Conservation (phyloP, 2,329 filamentous ascomycete genomes). For the Chaetomium globosum region DNA sequence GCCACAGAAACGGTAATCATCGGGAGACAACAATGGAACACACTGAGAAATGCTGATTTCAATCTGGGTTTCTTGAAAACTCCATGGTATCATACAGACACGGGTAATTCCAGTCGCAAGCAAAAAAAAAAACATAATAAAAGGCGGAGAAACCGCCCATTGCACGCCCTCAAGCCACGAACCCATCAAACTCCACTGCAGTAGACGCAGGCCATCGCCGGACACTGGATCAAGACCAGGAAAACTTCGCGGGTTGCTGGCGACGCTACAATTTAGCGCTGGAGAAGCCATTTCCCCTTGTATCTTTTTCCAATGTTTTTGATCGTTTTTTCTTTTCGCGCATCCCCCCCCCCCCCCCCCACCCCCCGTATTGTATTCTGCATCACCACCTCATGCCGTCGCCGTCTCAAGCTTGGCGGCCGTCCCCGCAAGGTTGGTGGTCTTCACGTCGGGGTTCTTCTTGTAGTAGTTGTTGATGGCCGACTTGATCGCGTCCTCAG, state of each 20-base stretch:
- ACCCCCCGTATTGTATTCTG: not conserved
- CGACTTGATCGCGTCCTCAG: constrained; percentile 89
- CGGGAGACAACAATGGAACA: not conserved
- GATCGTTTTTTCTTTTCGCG: not conserved
- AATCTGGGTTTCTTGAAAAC: not conserved
- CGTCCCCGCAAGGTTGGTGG: constrained; percentile 77
- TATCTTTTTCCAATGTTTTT: not conserved
- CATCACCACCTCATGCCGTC: constrained; percentile 23
- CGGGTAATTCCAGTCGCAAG: not conserved
- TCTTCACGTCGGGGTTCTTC: constrained; percentile 77
- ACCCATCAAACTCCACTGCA: constrained; percentile 28
- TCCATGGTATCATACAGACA: constrained; percentile 19
- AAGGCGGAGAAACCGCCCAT: constrained; percentile 14
- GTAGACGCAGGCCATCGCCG: constrained; percentile 21
- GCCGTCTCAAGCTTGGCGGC: constrained; percentile 57
- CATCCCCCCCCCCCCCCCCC: too few relatives aligned
- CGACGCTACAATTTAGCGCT: not conserved
- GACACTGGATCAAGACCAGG: not conserved
- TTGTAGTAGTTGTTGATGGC: constrained; percentile 89
- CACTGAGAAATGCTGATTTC: not conserved
- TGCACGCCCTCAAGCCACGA: constrained; percentile 20
- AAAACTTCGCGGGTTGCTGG: not conserved
- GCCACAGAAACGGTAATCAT: too few relatives aligned
- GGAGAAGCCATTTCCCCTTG: not conserved
- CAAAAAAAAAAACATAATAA: too few relatives aligned